Conservation (phyloP, 805 yeast genomes). For the Blastobotrys muscicola region DNA sequence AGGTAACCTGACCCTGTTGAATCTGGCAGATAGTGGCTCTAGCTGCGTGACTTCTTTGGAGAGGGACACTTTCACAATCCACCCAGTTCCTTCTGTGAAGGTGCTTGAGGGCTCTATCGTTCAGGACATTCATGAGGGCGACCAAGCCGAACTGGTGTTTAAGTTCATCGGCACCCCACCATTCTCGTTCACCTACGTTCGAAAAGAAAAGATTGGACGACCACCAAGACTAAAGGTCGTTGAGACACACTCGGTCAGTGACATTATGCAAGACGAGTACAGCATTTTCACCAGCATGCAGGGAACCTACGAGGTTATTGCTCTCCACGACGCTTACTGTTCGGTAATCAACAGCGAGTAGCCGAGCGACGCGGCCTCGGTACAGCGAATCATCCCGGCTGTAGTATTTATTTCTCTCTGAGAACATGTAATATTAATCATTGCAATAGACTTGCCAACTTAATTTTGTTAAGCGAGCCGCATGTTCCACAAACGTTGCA, state of each 20-base stretch:
- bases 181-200: conserved; percentile 71
- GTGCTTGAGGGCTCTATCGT: conserved; percentile 68
- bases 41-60: conserved; percentile 42
- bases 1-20: conserved; percentile 60
- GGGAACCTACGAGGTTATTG: conserved; percentile 90
- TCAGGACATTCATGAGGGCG: conserved; percentile 90
- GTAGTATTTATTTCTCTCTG: too few relatives aligned
- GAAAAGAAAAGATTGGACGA: conserved; percentile 45
- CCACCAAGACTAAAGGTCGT: conserved; percentile 38
- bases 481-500: neutral
- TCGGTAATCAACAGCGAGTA: conserved; percentile 8
- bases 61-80: conserved; percentile 31
- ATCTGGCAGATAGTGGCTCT: conserved; percentile 65
- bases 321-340: conserved; percentile 81
- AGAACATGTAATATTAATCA: too few relatives aligned
- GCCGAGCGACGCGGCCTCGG: too few relatives aligned
- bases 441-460: too few relatives aligned
- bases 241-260: conserved; percentile 44
- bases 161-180: conserved; percentile 86
- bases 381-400: too few relatives aligned
- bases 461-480: neutral
- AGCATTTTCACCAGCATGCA: conserved; percentile 71
- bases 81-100: conserved; percentile 69
- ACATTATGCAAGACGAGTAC: conserved; percentile 61
- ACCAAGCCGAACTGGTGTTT: conserved; percentile 79